phyloP scores from a whole-genome alignment of 2,329 filamentous ascomycete genomes.

The Fusarium buxicola region DNA sequence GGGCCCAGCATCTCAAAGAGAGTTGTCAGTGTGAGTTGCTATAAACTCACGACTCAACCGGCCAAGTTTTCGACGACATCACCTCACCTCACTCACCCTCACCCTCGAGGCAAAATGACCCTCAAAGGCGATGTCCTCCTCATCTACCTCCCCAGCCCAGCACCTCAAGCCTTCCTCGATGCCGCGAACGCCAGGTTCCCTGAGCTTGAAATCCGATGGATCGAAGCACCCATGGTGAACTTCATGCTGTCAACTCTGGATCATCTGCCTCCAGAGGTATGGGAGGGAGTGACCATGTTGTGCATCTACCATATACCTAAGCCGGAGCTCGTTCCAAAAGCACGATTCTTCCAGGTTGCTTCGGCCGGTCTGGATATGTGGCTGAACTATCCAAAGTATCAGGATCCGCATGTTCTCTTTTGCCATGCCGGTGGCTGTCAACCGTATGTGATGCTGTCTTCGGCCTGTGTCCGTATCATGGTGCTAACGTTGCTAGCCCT shows the following conservation, averaged over 20 bases:
- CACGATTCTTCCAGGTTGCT: conserved; percentile 59
- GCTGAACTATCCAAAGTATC: conserved; percentile 50
- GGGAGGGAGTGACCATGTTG: conserved; percentile 57
- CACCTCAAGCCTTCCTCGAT: conserved; percentile 51
- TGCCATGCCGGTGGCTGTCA: conserved; percentile 57
- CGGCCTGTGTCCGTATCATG: neutral
- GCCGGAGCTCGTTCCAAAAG: conserved; percentile 47
- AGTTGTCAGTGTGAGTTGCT: too few species aligned
- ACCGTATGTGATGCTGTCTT: conserved; percentile 49
- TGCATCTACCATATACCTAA: conserved; percentile 49
- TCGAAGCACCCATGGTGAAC: conserved; percentile 34
- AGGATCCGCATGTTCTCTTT: conserved; percentile 52
- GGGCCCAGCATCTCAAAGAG: neutral
- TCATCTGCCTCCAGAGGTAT: conserved; percentile 48
- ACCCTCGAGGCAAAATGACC: conserved; percentile 20
- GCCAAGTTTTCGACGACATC: too few species aligned
- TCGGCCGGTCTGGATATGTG: conserved; percentile 59
- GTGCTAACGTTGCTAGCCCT: conserved; percentile 35
- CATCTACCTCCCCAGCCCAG: conserved; percentile 50
- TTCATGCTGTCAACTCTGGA: conserved; percentile 37
- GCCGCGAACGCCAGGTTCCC: conserved; percentile 51
- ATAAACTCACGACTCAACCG: too few species aligned
- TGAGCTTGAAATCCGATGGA: conserved; percentile 54
- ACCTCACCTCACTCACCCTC: neutral
- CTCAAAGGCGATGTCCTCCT: conserved; percentile 56